phyloP scores from a whole-genome alignment of 768 basidiomycete genomes.

The Lactifluus hygrophoroides region DNA sequence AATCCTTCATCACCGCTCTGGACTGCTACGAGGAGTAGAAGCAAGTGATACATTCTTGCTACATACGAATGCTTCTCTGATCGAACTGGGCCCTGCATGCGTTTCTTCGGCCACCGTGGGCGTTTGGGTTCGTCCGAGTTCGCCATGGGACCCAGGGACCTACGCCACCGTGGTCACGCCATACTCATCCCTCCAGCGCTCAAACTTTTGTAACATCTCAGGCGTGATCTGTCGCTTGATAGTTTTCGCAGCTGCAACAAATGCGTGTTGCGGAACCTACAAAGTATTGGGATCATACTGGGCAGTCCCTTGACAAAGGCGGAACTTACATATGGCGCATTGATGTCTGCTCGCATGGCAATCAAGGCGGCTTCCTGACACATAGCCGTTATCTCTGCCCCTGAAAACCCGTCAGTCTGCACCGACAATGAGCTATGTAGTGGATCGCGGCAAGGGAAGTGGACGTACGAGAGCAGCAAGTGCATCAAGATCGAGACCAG shows the following conservation, averaged over 20 bases:
- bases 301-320: neutral
- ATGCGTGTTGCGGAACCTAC: conserved; percentile 69
- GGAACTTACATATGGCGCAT: conserved; percentile 59
- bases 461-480: conserved; percentile 61
- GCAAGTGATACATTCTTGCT: neutral
- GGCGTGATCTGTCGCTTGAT: conserved; percentile 82
- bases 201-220: conserved; percentile 61
- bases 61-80: neutral
- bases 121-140: neutral
- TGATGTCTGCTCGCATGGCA: conserved; percentile 83
- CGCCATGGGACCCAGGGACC: neutral
- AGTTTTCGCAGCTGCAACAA: conserved; percentile 60
- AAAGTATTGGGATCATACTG: neutral
- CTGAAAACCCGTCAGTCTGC: conserved; percentile 92
- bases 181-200: conserved; percentile 48
- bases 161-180: conserved; percentile 1
- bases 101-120: neutral
- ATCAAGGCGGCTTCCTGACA: conserved; percentile 94
- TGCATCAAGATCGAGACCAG: conserved; percentile 51
- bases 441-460: neutral
- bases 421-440: neutral
- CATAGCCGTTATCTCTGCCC: conserved; percentile 84
- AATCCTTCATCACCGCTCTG: neutral
- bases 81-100: neutral
- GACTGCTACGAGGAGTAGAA: neutral